Base-by-base conservation (phyloP, 345 rosid genomes). In the Aquilaria malaccensis region DNA sequence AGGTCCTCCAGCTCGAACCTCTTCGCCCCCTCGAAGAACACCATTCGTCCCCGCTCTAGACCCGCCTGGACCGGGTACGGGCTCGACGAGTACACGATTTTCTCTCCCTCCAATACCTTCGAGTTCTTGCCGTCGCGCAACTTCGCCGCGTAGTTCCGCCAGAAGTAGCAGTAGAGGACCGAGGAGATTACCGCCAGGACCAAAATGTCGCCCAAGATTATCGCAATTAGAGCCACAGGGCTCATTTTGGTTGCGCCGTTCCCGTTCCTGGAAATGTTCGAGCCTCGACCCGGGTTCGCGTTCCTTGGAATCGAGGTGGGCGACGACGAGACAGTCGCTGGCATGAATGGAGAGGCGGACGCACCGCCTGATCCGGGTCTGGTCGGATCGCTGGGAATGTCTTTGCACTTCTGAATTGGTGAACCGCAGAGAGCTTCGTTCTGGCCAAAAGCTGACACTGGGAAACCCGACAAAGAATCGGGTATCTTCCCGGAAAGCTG, bases 1-100 rank as follows among this genome's bases (percentile, higher is more conserved):
- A 92, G 73, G 67, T 92, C 96, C 73, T 92, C 96, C 2, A 92
- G 80, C 75, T 92, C 98, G 43, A 92, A 92, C 67, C 85, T 58
- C 69, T 76, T 69, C 55, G 73, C 85, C 37, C 95, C 95, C 65
- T 92, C 95, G 62, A 92, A 92, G 50, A 92, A 92, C 66, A 89
- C 96, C 96, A 92, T 92, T 65, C 81, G 68, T 45, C 95, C 95
- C 67, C 91, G 72, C 75, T 87, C 95, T 6, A 69, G 81, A 15
- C 90, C 80, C 33, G 67, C 50, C 53, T 66, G 80, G 11, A 79
- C 63, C n/a, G 96, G 94, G 67, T 86, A 92, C 0, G 95, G 92
- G 69, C 81, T 86, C 3, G 98, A 88, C 2, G 98, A 92, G 74
- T 92, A 89, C 2, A 92, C 88, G 0, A 89, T 89, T 69, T 89